A percentile compares a stretch with the other conserved stretches of the same genome.
phyloP scores from a whole-genome alignment of 768 basidiomycete genomes.

The Boletus subparvulus region DNA sequence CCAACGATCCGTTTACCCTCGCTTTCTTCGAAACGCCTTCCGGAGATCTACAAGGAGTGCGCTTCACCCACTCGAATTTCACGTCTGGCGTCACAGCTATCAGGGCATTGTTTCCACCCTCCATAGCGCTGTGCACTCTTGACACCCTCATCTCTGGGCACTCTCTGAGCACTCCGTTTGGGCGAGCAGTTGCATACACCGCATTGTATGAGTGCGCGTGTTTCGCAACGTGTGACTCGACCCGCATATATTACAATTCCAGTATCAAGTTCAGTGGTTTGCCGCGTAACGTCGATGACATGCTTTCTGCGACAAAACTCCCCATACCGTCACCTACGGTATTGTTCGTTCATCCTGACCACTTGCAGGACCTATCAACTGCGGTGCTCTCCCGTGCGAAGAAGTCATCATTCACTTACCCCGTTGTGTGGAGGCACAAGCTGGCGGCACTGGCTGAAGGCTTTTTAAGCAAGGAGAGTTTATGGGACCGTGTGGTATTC shows the following conservation, averaged over 20 bases:
- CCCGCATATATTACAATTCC: constrained; percentile 46
- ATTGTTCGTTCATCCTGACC: constrained; percentile 67
- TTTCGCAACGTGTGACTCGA: constrained; percentile 64
- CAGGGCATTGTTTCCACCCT: constrained; percentile 71
- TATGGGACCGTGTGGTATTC: constrained; percentile 85
- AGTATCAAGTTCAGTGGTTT: constrained; percentile 2
- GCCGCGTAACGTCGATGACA: constrained; percentile 44
- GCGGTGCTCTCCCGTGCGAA: constrained; percentile 56
- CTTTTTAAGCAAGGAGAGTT: constrained; percentile 69
- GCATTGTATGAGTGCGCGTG: constrained; percentile 74
- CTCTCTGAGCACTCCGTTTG: constrained; percentile 72
- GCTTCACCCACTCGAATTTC: constrained; percentile 79
- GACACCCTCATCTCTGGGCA: constrained; percentile 81
- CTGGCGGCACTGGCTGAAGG: constrained; percentile 66
- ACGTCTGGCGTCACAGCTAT: constrained; percentile 87
- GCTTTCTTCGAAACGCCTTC: constrained; percentile 57
- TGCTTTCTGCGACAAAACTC: constrained; percentile 46
- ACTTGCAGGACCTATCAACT: constrained; percentile 54
- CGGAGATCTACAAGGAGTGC: constrained; percentile 57
- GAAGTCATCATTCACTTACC: constrained; percentile 52
- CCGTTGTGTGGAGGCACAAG: constrained; percentile 80
- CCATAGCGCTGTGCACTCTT: constrained; percentile 61
- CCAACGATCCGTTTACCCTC: constrained; percentile 65
- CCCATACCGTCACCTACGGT: constrained; percentile 76
- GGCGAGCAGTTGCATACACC: constrained; percentile 76